Percentiles rank a stretch among this genome's conserved stretches.
Evolutionary conservation across 805 yeast species (phyloP).

Genomic region (Cyberlindnera americana): DNA sequence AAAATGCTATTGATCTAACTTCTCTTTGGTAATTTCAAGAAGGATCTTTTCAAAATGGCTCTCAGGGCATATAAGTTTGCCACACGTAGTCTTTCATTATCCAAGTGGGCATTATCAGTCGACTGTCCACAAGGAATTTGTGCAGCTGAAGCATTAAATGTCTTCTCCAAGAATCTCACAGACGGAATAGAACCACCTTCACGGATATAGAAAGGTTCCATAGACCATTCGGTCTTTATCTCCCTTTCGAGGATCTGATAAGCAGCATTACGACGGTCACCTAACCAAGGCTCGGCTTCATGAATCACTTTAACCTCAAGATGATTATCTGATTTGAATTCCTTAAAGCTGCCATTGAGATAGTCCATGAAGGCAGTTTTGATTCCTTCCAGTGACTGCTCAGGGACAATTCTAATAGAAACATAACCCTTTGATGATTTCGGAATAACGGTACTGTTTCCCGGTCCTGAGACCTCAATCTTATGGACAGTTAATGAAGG

Average conservation of each 20-base stretch:
- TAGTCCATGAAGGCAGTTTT: conserved; percentile 46
- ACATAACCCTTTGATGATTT: conserved; percentile 70
- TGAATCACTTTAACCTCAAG: conserved; percentile 61
- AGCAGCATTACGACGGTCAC: conserved; percentile 74
- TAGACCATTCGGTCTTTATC: conserved; percentile 67
- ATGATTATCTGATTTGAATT: conserved; percentile 57
- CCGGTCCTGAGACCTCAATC: conserved; percentile 84
- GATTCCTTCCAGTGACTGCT: conserved; percentile 63
- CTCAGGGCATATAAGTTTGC: conserved; percentile 74
- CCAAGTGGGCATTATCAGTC: conserved; percentile 89
- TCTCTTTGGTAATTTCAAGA: conserved; percentile 23
- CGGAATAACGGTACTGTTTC: conserved; percentile 86
- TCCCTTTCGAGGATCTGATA: conserved; percentile 65
- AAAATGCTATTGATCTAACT: background rate
- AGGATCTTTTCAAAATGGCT: conserved; percentile 42
- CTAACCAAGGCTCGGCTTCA: conserved; percentile 96
- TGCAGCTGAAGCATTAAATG: conserved; percentile 83
- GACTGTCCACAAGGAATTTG: conserved; percentile 97
- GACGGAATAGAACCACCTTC: conserved; percentile 98
- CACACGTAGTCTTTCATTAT: conserved; percentile 80
- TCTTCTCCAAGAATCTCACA: conserved; percentile 76
- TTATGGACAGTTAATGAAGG: conserved; percentile 89
- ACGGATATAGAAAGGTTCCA: conserved; percentile 79
- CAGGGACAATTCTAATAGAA: conserved; percentile 87
- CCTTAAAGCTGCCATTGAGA: conserved; percentile 44